phyloP scores from a whole-genome alignment of 768 basidiomycete genomes.

The Tubosaeta sp. region DNA sequence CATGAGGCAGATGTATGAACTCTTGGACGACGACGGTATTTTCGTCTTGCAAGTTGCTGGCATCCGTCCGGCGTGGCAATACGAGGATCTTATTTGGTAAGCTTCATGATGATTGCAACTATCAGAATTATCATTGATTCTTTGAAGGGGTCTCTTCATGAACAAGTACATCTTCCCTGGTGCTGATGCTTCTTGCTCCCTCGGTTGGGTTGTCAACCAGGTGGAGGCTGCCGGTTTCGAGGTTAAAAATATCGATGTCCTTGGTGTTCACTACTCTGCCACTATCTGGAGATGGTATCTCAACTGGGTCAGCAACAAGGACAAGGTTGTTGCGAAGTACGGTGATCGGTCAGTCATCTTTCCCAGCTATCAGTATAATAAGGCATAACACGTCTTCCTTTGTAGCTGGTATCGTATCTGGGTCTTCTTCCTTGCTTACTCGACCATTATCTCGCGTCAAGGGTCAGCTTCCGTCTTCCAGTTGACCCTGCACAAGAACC shows the following conservation, averaged over 20 bases:
- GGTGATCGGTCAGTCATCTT: slow-evolving; percentile 57
- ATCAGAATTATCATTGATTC: not conserved
- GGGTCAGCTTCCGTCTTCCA: slow-evolving; percentile 94
- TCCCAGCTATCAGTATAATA: too few relatives aligned
- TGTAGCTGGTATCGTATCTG: slow-evolving; percentile 84
- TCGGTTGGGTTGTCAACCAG: slow-evolving; percentile 89
- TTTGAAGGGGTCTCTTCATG: slow-evolving; percentile 87
- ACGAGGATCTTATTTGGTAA: slow-evolving; percentile 93
- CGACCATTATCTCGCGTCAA: slow-evolving; percentile 82
- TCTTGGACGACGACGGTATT: slow-evolving; percentile 90
- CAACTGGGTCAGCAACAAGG: slow-evolving; percentile 95
- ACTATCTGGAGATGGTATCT: slow-evolving; percentile 92
- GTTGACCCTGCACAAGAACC: slow-evolving; percentile 96
- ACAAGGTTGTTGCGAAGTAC: slow-evolving; percentile 83
- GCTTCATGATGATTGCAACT: slow-evolving; percentile 6
- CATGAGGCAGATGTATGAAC: slow-evolving; percentile 86
- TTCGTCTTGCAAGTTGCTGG: slow-evolving; percentile 99
- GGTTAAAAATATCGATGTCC: slow-evolving; percentile 92
- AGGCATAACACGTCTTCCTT: not conserved
- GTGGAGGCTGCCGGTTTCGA: slow-evolving; percentile 93
- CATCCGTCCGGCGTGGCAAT: slow-evolving; percentile 94
- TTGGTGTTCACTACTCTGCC: slow-evolving; percentile 96
- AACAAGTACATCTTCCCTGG: slow-evolving; percentile 99
- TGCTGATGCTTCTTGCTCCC: slow-evolving; percentile 92
- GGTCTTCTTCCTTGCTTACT: slow-evolving; percentile 96